Evolutionary conservation across 257 asterid species (phyloP).

Genomic region (Plectranthus barbatus): DNA sequence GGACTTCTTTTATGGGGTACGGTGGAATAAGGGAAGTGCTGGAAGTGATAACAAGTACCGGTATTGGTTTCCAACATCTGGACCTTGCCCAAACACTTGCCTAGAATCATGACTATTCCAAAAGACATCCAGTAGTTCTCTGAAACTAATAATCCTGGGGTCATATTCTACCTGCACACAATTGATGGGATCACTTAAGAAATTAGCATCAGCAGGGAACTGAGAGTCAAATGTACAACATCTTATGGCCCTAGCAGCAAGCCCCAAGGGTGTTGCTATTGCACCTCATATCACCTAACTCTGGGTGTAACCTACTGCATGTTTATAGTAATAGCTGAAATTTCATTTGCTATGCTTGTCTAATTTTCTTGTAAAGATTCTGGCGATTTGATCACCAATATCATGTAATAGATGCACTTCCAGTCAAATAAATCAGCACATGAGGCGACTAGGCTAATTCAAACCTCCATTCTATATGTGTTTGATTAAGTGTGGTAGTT

Average conservation of each 20-base stretch:
- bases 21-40: not conserved
- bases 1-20: constrained; percentile 1
- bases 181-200: constrained; percentile 9
- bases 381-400: not conserved
- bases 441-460: not conserved
- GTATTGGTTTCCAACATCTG: constrained; percentile 94
- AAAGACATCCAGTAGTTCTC: constrained; percentile 80
- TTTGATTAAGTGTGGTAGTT: not conserved
- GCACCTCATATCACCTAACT: not conserved
- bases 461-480: not conserved
- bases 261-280: not conserved
- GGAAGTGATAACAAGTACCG: constrained; percentile 37
- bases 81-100: constrained; percentile 99
- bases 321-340: not conserved
- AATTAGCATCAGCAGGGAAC: not conserved
- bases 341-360: not conserved
- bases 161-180: constrained; percentile 76
- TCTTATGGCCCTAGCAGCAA: not conserved
- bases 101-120: constrained; percentile 90
- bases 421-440: not conserved
- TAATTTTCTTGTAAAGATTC: not conserved
- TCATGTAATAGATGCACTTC: not conserved
- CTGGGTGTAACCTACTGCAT: not conserved
- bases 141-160: constrained; percentile 49
- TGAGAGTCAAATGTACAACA: not conserved